Base-by-base conservation (phyloP, 768 basidiomycete genomes). In the Suillus ampliporus region DNA sequence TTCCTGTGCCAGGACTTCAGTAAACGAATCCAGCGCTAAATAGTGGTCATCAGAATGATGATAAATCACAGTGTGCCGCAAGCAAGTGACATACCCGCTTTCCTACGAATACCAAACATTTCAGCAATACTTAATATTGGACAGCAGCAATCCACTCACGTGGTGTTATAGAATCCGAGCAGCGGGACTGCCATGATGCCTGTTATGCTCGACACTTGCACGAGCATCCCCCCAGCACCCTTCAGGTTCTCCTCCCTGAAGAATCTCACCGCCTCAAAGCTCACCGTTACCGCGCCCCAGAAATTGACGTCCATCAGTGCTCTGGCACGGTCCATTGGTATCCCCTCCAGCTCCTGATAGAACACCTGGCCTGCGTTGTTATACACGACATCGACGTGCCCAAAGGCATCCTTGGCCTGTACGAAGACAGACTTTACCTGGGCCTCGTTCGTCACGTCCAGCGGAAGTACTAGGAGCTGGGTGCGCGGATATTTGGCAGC, bases 361-460 rank as follows among this genome's bases (percentile, higher is more conserved):
- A 68, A n/a, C 2, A 53, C 68, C 37, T 67, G 69, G 7, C 65
- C 76, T 0, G 76, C 77, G 17, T 78, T 78, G 66, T 76, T 78
- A 57, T 72, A 69, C 15, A 78, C 72, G 35, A 75, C 68, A 46
- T 78, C 76, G 15, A 78, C 34, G 5, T 73, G 69, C 14, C 73
- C 73, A 64, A 78, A 78, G 47, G 68, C 60, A 4, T 35, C 51
- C 41, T 67, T 67, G 13, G 70, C 65, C 3, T 47, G 52, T 26
- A 65, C 58, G 46, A 78, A 74, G 6, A 60, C 66, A 21, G 51
- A 58, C 1, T 50, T 47, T 28, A 65, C 65, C 8, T 74, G 57
- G 13, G 60, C 31, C 1, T 70, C 52, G 13, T 71, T 68, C 34
- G 67, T 68, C n/a, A 79, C 72, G 48, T 78, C 76, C 34, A 75